A percentile compares a stretch with the other conserved stretches of the same genome.
Conservation (phyloP, 2,329 filamentous ascomycete species). For the Fusarium decemcellulare region DNA sequence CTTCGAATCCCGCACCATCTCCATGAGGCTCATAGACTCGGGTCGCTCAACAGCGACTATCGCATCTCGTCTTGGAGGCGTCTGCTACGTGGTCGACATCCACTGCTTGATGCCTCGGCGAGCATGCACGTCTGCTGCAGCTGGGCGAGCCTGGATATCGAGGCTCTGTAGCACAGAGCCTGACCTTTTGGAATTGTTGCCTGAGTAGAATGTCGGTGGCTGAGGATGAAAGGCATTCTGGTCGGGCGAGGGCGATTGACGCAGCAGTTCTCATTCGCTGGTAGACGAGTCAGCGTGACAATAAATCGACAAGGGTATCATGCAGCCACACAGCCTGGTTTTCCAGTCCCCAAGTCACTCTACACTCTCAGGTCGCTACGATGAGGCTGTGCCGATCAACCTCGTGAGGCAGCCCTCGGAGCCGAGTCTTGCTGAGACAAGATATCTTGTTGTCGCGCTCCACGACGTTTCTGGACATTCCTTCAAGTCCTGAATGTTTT, state of each 20-base stretch:
- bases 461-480: not conserved
- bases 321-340: conserved; percentile 1
- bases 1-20: not conserved
- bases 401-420: too few species aligned
- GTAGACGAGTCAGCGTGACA: not conserved
- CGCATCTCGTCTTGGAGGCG: not conserved
- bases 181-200: not conserved
- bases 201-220: not conserved
- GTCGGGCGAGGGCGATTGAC: not conserved
- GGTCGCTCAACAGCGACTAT: not conserved
- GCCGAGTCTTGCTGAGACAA: not conserved
- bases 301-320: not conserved
- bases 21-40: not conserved
- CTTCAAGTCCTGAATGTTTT: not conserved
- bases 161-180: not conserved
- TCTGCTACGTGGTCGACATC: conserved; percentile 1
- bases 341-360: not conserved
- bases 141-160: not conserved
- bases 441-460: not conserved
- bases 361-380: not conserved
- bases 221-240: not conserved
- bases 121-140: not conserved
- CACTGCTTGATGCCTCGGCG: not conserved
- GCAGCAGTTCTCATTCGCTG: not conserved
- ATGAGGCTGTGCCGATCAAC: not conserved